Conservation (phyloP, 2,329 filamentous ascomycete species). For the Cordyceps militaris region DNA sequence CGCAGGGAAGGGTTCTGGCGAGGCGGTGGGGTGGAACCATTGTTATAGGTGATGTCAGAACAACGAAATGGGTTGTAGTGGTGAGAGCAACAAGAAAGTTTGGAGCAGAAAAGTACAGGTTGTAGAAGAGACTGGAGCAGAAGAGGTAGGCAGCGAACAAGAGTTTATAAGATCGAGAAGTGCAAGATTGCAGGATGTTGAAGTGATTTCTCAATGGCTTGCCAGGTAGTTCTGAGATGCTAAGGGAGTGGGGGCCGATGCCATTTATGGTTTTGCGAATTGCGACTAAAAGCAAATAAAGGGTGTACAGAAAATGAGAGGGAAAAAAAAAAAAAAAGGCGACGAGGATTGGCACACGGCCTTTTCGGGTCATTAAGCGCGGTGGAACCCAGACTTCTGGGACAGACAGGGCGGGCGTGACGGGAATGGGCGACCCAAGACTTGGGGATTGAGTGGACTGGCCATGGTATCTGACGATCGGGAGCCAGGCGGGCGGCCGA, state of each 20-base stretch:
- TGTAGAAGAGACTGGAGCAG: not conserved
- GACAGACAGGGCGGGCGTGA: constrained; percentile 5
- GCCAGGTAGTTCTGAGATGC: not conserved
- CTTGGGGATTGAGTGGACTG: constrained; percentile 17
- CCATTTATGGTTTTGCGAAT: constrained; percentile 28
- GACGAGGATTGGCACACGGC: constrained; percentile 5
- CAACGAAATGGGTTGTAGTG: not conserved
- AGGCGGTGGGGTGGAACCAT: constrained; percentile 10
- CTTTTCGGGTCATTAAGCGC: constrained; percentile 7
- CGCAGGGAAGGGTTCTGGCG: not conserved
- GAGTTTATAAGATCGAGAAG: not conserved
- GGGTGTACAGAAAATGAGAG: not conserved
- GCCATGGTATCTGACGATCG: constrained; percentile 11
- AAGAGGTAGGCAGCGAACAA: not conserved
- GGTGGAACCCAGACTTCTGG: constrained; percentile 12
- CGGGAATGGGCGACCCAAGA: constrained; percentile 18
- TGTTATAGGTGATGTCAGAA: not conserved
- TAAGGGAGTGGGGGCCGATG: constrained; percentile 23
- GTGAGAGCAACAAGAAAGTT: not conserved
- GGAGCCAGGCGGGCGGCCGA: constrained; percentile 10
- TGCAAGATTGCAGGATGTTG: not conserved
- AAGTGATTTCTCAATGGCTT: not conserved
- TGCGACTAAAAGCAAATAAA: constrained; percentile 10
- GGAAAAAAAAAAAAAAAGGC: not conserved
- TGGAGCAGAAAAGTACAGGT: not conserved